Evolutionary conservation across 2,329 filamentous ascomycete species (phyloP), one percentile per base, ranked within the genome.

Genomic region (Scedosporium apiospermum): DNA sequence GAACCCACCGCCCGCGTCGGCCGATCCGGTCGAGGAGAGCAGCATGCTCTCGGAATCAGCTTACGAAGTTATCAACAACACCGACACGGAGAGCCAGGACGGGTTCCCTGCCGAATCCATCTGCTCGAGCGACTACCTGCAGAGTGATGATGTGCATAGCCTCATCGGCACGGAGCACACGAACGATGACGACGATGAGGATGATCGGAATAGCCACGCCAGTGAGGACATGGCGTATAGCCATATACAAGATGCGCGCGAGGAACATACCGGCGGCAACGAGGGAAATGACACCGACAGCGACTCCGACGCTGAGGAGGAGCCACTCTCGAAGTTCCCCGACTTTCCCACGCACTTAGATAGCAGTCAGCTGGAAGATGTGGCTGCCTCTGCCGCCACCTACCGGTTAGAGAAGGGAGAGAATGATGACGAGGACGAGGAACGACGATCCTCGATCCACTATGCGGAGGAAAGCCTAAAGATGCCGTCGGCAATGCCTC

Each of bases 41-140:
- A 83, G 75, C 67, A 70, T 85, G 68, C 30, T 65, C 23, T 73
- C 77, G 68, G 83, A 84, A 68, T 83, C 83, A 62, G 76, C 81
- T 64, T 86, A 82, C 71, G 83, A 85, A 68, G 73, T 86, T 58
- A 80, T 86, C 70, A 75, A 75, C 62, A 76, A 75, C 67, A 80
- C 78, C 62, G 82, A 85, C 65, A 79, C 76, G 65, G 80, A 82
- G 69, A 81, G 78, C 65, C 78, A 82, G 66, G 80, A 82, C 62
- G 80, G 73, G 60, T 80, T 79, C 21, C 75, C 77, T 41, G 73
- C 75, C 59, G 79, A 77, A 67, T 82, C 80, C n/a, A 73, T 80
- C 34, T 76, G 77, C 65, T 82, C 81, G 6, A 75, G 82, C 62
- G 78, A 81, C 61, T 76, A 76, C 49, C 74, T 77, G 51, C 77